phyloP scores from a whole-genome alignment of 1,139 yeast species.

The Yamadazyma atmosphaerica region DNA sequence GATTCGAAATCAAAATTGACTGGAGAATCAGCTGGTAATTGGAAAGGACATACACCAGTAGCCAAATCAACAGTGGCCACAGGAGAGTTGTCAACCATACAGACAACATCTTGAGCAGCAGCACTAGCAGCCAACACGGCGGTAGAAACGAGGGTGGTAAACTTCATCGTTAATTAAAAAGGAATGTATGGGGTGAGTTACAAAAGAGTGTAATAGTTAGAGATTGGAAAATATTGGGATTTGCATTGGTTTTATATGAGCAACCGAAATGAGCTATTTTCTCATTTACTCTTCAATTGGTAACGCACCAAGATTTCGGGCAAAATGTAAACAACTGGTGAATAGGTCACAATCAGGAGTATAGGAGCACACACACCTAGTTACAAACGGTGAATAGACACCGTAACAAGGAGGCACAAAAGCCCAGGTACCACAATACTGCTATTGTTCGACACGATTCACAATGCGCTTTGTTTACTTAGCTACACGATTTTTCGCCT shows the following conservation, averaged over 20 bases:
- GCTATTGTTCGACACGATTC: background rate
- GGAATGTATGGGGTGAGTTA: slow-evolving; percentile 10
- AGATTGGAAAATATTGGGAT: background rate
- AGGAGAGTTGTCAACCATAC: slow-evolving; percentile 33
- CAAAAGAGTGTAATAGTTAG: slow-evolving; percentile 5
- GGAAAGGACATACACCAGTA: slow-evolving; percentile 42
- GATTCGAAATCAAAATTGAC: slow-evolving; percentile 28
- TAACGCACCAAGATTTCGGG: too few species aligned
- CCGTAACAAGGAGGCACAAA: background rate
- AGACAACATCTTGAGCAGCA: slow-evolving; percentile 28
- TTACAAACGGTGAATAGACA: too few species aligned
- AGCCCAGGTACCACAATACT: background rate
- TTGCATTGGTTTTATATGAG: background rate
- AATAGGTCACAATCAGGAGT: background rate
- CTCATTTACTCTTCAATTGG: too few species aligned
- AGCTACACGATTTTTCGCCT: background rate
- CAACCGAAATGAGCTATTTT: too few species aligned
- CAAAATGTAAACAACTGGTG: too few species aligned
- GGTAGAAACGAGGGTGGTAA: slow-evolving; percentile 13
- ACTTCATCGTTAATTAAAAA: slow-evolving; percentile 13
- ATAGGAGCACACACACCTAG: too few species aligned
- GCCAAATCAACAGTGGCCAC: slow-evolving; percentile 42
- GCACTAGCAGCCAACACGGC: slow-evolving; percentile 15
- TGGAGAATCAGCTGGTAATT: slow-evolving; percentile 30
- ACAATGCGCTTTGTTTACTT: background rate